Conservation (phyloP, 2,329 filamentous ascomycete genomes). For the Botryosphaeria agaves region DNA sequence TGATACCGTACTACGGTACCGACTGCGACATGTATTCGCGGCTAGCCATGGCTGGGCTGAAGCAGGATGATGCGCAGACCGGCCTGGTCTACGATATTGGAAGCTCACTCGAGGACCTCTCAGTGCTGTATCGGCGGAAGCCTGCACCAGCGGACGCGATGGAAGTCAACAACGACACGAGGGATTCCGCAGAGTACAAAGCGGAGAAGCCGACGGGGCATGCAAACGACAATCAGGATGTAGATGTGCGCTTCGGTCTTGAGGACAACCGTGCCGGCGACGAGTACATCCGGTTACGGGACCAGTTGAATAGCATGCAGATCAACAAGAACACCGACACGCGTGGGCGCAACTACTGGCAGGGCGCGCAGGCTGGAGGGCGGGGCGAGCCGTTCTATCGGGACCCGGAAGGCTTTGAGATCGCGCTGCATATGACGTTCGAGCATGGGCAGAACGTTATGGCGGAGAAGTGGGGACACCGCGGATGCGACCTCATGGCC, state of each 20-base stretch:
- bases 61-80: background rate
- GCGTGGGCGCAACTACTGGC: conserved; percentile 3
- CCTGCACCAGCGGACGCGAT: no score
- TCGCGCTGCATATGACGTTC: conserved; percentile 3
- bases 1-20: conserved; percentile 40
- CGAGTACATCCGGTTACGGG: conserved; percentile 1
- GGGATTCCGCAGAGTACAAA: background rate
- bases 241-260: no score
- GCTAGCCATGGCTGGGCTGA: conserved; percentile 1
- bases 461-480: conserved; percentile 1
- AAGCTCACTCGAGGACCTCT: background rate
- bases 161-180: background rate
- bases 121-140: conserved; percentile 1
- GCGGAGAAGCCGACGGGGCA: background rate
- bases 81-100: conserved; percentile 1
- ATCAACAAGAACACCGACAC: conserved; percentile 1
- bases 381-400: conserved; percentile 6
- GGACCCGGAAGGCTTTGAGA: conserved; percentile 6
- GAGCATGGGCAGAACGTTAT: background rate
- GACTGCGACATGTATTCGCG: conserved; percentile 21
- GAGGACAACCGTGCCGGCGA: conserved; percentile 1
- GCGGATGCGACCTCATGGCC: background rate
- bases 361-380: conserved; percentile 4
- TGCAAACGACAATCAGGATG: background rate
- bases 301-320: conserved; percentile 2